Evolutionary conservation across 768 basidiomycete genomes (phyloP), one percentile per base, ranked within the genome.

Genomic region (Calvatia gigantea): DNA sequence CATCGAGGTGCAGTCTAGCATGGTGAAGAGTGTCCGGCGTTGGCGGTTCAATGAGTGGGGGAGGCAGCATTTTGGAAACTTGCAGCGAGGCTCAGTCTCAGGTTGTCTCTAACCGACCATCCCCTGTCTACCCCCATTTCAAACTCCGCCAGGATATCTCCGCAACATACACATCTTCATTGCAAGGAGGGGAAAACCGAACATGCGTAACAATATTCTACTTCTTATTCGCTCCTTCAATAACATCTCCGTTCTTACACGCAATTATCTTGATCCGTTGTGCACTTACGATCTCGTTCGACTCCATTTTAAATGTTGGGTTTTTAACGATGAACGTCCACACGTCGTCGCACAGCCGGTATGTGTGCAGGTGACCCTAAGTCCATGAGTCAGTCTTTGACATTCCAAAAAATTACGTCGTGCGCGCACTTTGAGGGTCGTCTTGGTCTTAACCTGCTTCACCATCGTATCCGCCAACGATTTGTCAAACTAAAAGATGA

Each of bases 401-500:
- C 27, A 29, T 21, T 11, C 41, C 23, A 3, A 12, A 11, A 6
- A 21, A 21, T 21, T 11, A 21, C 21, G 9, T 2, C 19, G 14
- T 12, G 14, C 8, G 54, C 76, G 60, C 65, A 90, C 94, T 79
- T 98, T 98, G 59, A 97, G 79, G 9, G 86, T 87, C 15, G 95
- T 92, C 79, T 98, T 99, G 46, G 82, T 88, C 76, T 98, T 98
- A 42, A 98, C 94, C 63, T 88, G 85, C 75, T 92, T 93, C 42
- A 91, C 85, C 77, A 99, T 86, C 42, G 86, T 93, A 64, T 95
- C 92, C 45, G 94, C 92, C 48, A 97, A 78, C 52, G 90, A 91
- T 73, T 95, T 96, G 80, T 98, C 96, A 71, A 97, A 98, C 96
- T 98, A 69, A n/a, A n/a, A n/a, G n/a, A n/a, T n/a, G n/a, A n/a